A percentile compares a stretch with the other conserved stretches of the same genome.
phyloP scores from a whole-genome alignment of 768 basidiomycete species.

The Mycena metata region DNA sequence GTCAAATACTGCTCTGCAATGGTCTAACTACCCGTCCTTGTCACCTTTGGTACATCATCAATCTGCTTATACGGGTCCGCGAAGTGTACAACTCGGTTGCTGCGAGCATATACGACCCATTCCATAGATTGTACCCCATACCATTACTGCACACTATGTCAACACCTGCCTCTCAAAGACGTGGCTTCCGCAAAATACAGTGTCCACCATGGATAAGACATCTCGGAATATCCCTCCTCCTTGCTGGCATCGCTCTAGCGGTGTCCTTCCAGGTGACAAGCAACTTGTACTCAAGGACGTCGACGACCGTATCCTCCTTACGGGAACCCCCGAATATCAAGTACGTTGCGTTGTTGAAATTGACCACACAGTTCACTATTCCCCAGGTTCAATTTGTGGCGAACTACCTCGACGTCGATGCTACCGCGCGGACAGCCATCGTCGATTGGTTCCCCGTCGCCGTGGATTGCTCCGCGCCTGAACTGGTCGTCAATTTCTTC shows the following conservation, averaged over 20 bases:
- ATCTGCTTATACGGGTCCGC: too few relatives aligned
- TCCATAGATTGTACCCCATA: too few relatives aligned
- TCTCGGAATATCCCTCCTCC: background rate
- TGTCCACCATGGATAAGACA: background rate
- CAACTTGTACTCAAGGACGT: constrained; percentile 17
- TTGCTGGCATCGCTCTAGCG: background rate
- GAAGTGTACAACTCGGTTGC: too few relatives aligned
- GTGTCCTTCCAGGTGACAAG: constrained; percentile 5
- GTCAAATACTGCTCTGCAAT: too few relatives aligned
- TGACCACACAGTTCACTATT: background rate
- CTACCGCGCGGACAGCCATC: constrained; percentile 2
- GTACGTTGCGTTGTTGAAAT: too few relatives aligned
- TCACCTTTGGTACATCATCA: too few relatives aligned
- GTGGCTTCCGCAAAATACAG: too few relatives aligned
- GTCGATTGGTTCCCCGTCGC: constrained; percentile 15
- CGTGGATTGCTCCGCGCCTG: background rate
- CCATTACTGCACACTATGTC: too few relatives aligned
- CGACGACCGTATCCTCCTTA: constrained; percentile 6
- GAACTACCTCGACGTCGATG: constrained; percentile 16
- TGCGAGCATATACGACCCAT: too few relatives aligned
- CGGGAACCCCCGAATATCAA: background rate
- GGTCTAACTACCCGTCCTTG: too few relatives aligned
- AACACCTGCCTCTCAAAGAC: too few relatives aligned
- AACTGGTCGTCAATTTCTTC: constrained; percentile 16
- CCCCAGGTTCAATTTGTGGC: constrained; percentile 8